Base-by-base conservation (phyloP, 208 protist species). In the Leishmania guyanensis region DNA sequence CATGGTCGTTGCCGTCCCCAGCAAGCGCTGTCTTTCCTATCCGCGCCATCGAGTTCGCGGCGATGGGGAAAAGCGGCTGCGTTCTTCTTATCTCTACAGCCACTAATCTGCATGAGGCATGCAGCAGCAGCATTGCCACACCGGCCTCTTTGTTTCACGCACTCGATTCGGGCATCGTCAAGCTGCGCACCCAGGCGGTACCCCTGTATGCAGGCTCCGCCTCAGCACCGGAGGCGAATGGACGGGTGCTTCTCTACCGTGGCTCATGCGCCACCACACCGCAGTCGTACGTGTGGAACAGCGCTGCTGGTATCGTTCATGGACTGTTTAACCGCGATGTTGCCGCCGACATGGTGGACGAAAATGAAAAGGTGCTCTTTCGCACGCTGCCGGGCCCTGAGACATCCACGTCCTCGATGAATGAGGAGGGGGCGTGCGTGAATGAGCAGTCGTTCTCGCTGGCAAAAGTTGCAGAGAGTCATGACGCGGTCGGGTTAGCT, bases 261-360 rank as follows among this genome's bases (percentile, higher is more conserved):
- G 60, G 90, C n/a, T 83, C 83, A 36, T 20, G 58, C 26, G 58
- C 3, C 3, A 58, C 82, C 53, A 60, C 85, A 2, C 84, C 86
- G 60, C 91, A 93, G 60, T 84, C 90, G 10, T 96, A 91, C 82
- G 79, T 84, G 36, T 96, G 93, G 93, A 82, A 81, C 39, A 91
- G 86, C 79, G 62, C 75, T 43, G 75, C 77, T 20, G 88, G 91
- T 73, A 43, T 94, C 26, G 84, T 93, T 0, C 93, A 96, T 75
- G 93, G 91, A 51, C 83, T 94, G 22, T 89, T 94, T 17, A 46
- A 20, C 56, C 70, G 69, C 17, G 60, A 70, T 48, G 73, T 79
- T 22, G 9, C 48, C 14, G 26, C 10, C 10, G 75, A 82, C 73
- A 65, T 75, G n/a, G 64, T 56, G 2, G 83, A 80, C 75, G 83